These are phyloP conservation scores for Ogataea pilisensis DNA, from an alignment of 805 yeast species.

Conservation along the genomic window DNA sequence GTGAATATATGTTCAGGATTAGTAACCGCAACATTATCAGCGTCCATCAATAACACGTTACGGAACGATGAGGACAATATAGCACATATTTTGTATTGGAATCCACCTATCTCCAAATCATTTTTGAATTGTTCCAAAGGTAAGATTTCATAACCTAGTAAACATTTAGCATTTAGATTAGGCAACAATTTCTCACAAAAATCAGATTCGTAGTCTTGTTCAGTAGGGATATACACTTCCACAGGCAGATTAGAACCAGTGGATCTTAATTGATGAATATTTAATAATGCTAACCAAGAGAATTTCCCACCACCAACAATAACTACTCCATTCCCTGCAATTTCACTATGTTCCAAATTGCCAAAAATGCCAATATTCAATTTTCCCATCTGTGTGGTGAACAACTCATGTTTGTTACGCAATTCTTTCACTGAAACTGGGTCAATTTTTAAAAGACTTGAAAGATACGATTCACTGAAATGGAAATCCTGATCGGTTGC, in stretches of 20 bases:
- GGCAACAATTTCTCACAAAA: conserved; percentile 44
- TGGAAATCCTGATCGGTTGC: conserved; percentile 37
- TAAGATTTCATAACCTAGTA: conserved; percentile 32
- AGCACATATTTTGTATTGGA: conserved; percentile 49
- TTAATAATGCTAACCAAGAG: conserved; percentile 47
- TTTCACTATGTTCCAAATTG: not conserved
- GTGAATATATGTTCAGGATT: conserved; percentile 44
- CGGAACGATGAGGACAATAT: conserved; percentile 43
- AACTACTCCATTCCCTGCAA: conserved; percentile 35
- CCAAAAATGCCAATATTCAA: conserved; percentile 37
- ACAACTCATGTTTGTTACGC: conserved; percentile 13
- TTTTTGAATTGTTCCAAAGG: conserved; percentile 26
- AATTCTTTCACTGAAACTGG: conserved; percentile 22
- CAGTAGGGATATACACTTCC: conserved; percentile 45
- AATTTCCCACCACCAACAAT: conserved; percentile 51
- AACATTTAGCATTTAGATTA: conserved; percentile 41
- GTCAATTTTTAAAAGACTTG: conserved; percentile 39
- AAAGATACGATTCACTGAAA: conserved; percentile 44
- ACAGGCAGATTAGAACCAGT: conserved; percentile 45
- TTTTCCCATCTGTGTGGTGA: conserved; percentile 15
- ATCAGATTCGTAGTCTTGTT: conserved; percentile 40
- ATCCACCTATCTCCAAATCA: conserved; percentile 37
- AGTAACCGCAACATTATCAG: conserved; percentile 45
- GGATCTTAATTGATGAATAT: conserved; percentile 41
- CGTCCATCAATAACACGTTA: conserved; percentile 44